Base-by-base conservation (phyloP, 352 stramenopile genomes). In the Globisporangium nunn region DNA sequence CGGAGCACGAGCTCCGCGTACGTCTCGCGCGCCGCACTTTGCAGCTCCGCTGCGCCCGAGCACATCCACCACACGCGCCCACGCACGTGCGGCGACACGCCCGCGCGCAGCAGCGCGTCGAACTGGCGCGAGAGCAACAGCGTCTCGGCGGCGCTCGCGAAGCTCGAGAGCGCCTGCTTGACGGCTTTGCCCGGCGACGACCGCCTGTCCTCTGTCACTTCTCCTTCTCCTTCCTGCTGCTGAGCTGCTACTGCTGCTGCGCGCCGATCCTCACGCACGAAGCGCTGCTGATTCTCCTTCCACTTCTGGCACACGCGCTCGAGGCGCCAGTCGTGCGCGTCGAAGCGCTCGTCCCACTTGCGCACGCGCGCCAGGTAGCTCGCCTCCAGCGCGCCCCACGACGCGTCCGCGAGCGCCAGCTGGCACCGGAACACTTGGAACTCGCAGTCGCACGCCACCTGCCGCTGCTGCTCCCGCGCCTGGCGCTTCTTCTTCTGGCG, bases 31-130 rank as follows among this genome's bases (percentile, higher is more conserved):
- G 76, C 71, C 12, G 60, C 50, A 4, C 55, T 52, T 28, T 70
- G 61, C 47, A 91, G 81, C 39, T 87, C 62, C 0, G 69, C 77
- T 0, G 81, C 84, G 5, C 81, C 83, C 52, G 77, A 88, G 64
- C 81, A 92, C 60, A 87, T 71, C 72, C 78, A 93, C 86, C 86
- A 96, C 53, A 96, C 77, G 18, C 81, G 67, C 8, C 85, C 85
- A 12, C 86, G 78, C 17, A 85, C 55, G 3, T 79, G 69, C 3
- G 81, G 74, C 6, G 85, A 79, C 48, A 96, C 66, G 15, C 86
- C 86, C 0, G 74, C 59, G 41, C 68, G 78, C 41, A 94, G 23
- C 35, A 94, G 58, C 15, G 56, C 62, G 58, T 91, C 79, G 49
- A 91, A 86, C 54, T 91, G 81, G 43, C 70, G 72, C 31, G 75